Evolutionary conservation across 495 filamentous ascomycete species (phyloP).

Genomic region (Daldinia concentrica): DNA sequence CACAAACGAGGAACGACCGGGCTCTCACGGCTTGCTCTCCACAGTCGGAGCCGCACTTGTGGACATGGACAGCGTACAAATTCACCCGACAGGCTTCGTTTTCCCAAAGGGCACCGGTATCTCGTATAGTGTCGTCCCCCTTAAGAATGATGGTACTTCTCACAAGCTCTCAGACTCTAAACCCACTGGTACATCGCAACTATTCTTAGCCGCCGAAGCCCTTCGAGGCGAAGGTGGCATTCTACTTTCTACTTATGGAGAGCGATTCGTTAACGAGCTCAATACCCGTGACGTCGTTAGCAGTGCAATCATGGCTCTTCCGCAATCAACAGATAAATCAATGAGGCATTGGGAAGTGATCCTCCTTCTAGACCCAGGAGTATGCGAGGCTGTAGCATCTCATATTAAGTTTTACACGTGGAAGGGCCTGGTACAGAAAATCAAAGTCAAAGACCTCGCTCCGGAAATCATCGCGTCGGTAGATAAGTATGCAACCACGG

Average conservation of each 20-base stretch:
- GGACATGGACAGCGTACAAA: slow-evolving; percentile 68
- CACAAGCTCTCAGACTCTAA: slow-evolving; percentile 60
- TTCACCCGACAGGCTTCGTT: slow-evolving; percentile 76
- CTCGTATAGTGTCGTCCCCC: neutral
- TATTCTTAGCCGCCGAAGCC: slow-evolving; percentile 70
- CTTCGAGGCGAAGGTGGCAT: slow-evolving; percentile 68
- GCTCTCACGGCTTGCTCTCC: slow-evolving; percentile 58
- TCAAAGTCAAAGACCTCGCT: slow-evolving; percentile 60
- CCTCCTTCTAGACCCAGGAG: slow-evolving; percentile 66
- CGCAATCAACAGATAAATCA: slow-evolving; percentile 28
- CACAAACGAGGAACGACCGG: slow-evolving; percentile 65
- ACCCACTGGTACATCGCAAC: slow-evolving; percentile 49
- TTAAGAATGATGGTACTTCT: neutral
- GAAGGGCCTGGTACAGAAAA: slow-evolving; percentile 65
- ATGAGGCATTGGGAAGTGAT: slow-evolving; percentile 63
- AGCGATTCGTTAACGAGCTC: slow-evolving; percentile 67
- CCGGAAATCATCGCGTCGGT: slow-evolving; percentile 52
- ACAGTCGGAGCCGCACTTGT: slow-evolving; percentile 59
- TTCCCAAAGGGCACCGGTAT: slow-evolving; percentile 61
- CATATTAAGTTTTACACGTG: slow-evolving; percentile 68
- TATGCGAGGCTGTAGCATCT: slow-evolving; percentile 56
- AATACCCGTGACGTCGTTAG: slow-evolving; percentile 63
- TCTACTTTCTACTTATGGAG: slow-evolving; percentile 53
- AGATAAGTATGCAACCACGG: slow-evolving; percentile 55
- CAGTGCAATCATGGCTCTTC: slow-evolving; percentile 54